Evolutionary conservation across 805 yeast genomes (phyloP), one percentile per base, ranked within the genome.

Genomic region (Yueomyces sinensis): DNA sequence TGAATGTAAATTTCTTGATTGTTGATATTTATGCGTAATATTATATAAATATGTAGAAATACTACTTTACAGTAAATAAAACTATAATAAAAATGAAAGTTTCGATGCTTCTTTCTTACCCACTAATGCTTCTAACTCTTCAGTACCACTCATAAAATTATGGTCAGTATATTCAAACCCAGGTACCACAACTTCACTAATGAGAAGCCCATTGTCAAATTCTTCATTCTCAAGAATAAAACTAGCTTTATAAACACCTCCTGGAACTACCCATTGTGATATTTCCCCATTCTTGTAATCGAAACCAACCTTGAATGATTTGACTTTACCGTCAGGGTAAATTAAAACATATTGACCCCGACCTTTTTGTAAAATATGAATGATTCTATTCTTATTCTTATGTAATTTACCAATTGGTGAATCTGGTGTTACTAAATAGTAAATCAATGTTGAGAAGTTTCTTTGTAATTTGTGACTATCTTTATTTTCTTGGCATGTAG

Each of bases 231-330:
- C 68, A 3, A 63, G 30, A 17, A 70, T 36, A 44, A 68, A 72
- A 32, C 74, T 66, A 4, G 76, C 76, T 46, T 72, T 72, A 55
- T 66, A 72, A 15, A 66, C 70, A 11, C 68, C 76, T 1, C 76
- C 74, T 9, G 74, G 75, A n/a, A 72, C 77, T 5, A 72, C 75
- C 77, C 77, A 72, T 47, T 72, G 79, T 30, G 68, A 57, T 4
- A 65, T 56, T 46, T 71, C 75, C 5, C 74, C 74, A 11, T 52
- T 52, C 0, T 51, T 49, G 25, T 59, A 52, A 40, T 70, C 61
- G 40, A 70, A 69, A 0, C 78, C 79, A 19, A 71, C 77, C 17
- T 58, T 59, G 45, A 72, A 72, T 1, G 70, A 56, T 37, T 68
- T 66, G 15, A 72, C 49, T 3, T 38, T 38, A 1, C 76, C 76